Evolutionary conservation across 75 land plant genomes (phyloP).

Genomic region (Pinus albicaulis): DNA sequence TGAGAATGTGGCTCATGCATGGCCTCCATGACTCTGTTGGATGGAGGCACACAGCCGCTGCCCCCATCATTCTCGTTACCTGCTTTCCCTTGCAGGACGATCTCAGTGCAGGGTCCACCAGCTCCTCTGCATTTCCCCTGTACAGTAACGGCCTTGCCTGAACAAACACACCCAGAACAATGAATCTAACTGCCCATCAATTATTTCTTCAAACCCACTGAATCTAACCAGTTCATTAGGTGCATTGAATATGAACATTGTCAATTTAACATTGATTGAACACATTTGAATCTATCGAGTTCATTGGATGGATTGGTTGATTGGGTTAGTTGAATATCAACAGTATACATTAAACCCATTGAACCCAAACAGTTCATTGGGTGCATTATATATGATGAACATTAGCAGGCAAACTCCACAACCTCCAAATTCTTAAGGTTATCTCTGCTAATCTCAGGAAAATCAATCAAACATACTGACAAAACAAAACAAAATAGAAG

Average conservation of each 20-base stretch:
- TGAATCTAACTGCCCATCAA: not conserved
- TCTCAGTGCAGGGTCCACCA: slow-evolving; percentile 62
- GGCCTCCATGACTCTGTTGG: slow-evolving; percentile 68
- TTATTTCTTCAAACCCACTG: not conserved
- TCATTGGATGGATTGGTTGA: not conserved
- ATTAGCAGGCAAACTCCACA: no score
- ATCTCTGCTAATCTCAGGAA: not conserved
- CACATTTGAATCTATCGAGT: not conserved
- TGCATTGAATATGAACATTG: not conserved
- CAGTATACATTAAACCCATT: no score
- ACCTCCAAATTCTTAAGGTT: no score
- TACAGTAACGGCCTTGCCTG: slow-evolving; percentile 78
- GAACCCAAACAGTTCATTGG: not conserved
- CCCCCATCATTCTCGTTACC: slow-evolving; percentile 45
- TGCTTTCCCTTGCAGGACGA: slow-evolving; percentile 28
- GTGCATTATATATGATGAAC: not conserved
- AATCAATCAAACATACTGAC: not conserved
- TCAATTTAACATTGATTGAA: not conserved
- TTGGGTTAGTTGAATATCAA: not conserved
- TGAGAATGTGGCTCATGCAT: slow-evolving; percentile 46
- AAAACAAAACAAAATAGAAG: not conserved
- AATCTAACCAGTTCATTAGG: not conserved
- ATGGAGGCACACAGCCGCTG: slow-evolving; percentile 70
- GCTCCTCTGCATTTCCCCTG: slow-evolving; percentile 19
- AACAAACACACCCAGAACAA: not conserved